Evolutionary conservation across 805 yeast species (phyloP), one percentile per base, ranked within the genome.

Genomic region (Hanseniaspora guilliermondii): DNA sequence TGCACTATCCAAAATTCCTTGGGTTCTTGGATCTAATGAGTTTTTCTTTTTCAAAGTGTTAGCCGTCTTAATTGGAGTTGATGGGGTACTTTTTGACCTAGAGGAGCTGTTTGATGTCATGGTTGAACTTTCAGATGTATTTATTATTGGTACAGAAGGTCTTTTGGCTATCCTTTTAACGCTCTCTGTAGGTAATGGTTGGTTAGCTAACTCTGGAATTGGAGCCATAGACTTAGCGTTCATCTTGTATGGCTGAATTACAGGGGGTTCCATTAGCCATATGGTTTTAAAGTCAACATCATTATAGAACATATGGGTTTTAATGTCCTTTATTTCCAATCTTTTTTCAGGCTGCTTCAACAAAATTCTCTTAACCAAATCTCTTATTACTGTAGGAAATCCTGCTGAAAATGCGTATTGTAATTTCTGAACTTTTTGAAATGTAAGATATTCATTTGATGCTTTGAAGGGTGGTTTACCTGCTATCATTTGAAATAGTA

Each of bases 401-500:
- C 93, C 93, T 3, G 94, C 93, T 54, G 87, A 80, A 62, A 83
- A 85, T 2, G 94, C 93, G 67, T 75, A 85, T 62, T 85, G 91
- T 48, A 83, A 72, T 64, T 85, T 85, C 61, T 85, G 79, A 56
- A 85, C 83, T 63, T 85, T 85, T 64, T 85, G 94, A 64, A 85
- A 85, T 0, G 91, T 85, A 56, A 83, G 68, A 62, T 85, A 85
- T 63, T 85, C 95, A 63, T 85, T 85, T 0, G 87, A 75, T 1
- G 89, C 94, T 63, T 84, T 85, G 66, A 85, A 85, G 4, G 95
- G 94, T 1, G 97, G 93, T 58, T 76, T 78, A 0, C 97, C 96
- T 57, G 95, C 95, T 24, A 89, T 80, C 95, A 93, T 87, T 65
- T 93, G 97, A 67, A 85, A 93, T 0, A 93, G 68, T 7, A 93